Conservation (phyloP, 768 basidiomycete genomes). For the Rhodosporidiobolus odoratus region DNA sequence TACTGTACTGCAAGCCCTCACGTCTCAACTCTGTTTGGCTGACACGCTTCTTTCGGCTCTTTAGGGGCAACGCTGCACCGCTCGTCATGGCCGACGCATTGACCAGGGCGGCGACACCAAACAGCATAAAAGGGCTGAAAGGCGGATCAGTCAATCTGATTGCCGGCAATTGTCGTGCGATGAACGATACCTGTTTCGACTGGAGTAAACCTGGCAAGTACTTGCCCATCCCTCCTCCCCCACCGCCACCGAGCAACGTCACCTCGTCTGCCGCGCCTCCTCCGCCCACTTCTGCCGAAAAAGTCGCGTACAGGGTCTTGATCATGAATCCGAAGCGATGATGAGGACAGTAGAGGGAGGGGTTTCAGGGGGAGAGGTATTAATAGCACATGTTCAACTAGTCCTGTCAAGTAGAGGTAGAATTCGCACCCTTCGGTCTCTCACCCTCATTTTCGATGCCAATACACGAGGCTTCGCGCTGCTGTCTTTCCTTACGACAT, state of each 20-base stretch:
- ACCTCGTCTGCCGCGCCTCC: too few relatives aligned
- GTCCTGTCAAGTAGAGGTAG: too few relatives aligned
- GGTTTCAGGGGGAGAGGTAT: too few relatives aligned
- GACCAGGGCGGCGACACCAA: constrained; percentile 9
- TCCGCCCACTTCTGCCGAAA: too few relatives aligned
- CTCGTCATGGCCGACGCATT: constrained; percentile 10
- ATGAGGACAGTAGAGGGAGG: too few relatives aligned
- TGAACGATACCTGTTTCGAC: constrained; percentile 13
- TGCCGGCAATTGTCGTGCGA: constrained; percentile 14
- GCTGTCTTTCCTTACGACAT: too few relatives aligned
- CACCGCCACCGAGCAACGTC: neutral
- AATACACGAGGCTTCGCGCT: too few relatives aligned
- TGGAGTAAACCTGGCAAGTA: constrained; percentile 15
- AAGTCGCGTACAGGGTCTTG: too few relatives aligned
- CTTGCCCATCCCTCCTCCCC: constrained; percentile 1
- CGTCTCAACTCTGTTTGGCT: neutral
- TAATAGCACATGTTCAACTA: too few relatives aligned
- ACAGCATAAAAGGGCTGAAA: constrained; percentile 12
- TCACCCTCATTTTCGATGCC: too few relatives aligned
- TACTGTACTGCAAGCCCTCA: neutral
- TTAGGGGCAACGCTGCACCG: constrained; percentile 16
- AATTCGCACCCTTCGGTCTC: too few relatives aligned
- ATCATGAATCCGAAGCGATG: too few relatives aligned
- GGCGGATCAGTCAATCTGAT: constrained; percentile 17
- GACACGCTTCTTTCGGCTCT: neutral